Percentiles rank a stretch among this genome's conserved stretches.
These are phyloP conservation scores for Candida dajiaensis DNA, from an alignment of 805 yeast species.

Conservation along the genomic window DNA sequence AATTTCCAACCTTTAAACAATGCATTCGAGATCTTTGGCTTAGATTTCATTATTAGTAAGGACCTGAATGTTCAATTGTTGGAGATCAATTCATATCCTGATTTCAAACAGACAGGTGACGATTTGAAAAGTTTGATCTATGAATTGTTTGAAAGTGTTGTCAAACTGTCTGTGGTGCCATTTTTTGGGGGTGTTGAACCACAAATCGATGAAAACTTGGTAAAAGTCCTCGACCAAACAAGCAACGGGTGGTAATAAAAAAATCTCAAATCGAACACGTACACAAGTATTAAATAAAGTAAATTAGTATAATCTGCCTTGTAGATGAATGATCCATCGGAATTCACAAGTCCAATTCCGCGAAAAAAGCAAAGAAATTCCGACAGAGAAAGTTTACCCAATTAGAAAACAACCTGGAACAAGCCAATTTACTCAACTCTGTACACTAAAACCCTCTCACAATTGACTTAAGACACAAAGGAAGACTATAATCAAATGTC, in stretches of 20 bases:
- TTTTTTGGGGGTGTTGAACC: slow-evolving; percentile 27
- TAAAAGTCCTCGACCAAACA: not conserved
- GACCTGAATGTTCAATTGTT: slow-evolving; percentile 52
- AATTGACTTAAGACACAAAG: too few species aligned
- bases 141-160: slow-evolving; percentile 57
- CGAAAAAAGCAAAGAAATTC: too few species aligned
- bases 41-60: slow-evolving; percentile 75
- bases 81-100: slow-evolving; percentile 93
- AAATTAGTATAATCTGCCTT: too few species aligned
- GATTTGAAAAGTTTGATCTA: slow-evolving; percentile 60
- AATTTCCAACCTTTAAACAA: slow-evolving; percentile 78
- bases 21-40: slow-evolving; percentile 83
- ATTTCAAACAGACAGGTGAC: slow-evolving; percentile 91
- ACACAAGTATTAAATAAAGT: too few species aligned
- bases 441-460: too few species aligned
- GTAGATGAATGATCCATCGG: too few species aligned
- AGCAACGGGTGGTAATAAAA: not conserved
- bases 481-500: too few species aligned
- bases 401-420: too few species aligned
- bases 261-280: too few species aligned
- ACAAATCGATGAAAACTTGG: slow-evolving; percentile 1
- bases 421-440: too few species aligned
- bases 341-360: too few species aligned
- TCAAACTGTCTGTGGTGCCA: slow-evolving; percentile 44
- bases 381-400: too few species aligned